Evolutionary conservation across 176 grass and related monocot genomes (phyloP), one percentile per base, ranked within the genome.

Genomic region (Zea luxurians): DNA sequence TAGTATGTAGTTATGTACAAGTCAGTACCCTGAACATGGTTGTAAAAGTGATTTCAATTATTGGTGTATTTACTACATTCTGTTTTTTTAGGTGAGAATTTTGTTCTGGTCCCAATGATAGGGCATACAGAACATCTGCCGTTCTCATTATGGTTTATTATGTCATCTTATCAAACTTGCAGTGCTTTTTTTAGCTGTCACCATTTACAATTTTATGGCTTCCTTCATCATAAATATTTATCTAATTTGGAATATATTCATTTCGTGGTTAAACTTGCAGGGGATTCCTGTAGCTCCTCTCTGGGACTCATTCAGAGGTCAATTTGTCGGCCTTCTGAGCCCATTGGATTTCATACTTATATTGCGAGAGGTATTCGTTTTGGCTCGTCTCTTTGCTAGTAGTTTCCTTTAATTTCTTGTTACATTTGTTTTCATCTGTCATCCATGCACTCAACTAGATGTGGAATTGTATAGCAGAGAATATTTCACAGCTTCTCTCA

Each of bases 291-390:
- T 95, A 80, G 96, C 96, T 61, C 96, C 96, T 76, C 74, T 99
- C n/a, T 99, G 96, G 96, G 96, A 99, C 60, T 89, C 84, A 12
- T 80, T 76, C 64, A 95, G 73, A 70, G 83, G 96, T 40, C 96
- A 85, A 70, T 99, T 99, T 93, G 92, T 95, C 74, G 96, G 96
- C 15, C 75, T 95, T 66, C 64, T 99, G 41, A 99, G 96, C 63
- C 92, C 92, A 50, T 63, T 95, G 46, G 96, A 99, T 91, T 99
- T 99, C 68, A 99, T 99, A 79, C 91, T 99, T 70, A 96, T 99
- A 83, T 54, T 99, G 81, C 85, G 76, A 86, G 90, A 99, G 96
- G 96, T 99, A 89, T 78, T 70, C n/a, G 18, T 61, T 83, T 84
- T 55, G 16, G 2, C 27, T 63, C 36, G 76, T 70, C 27, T 66